phyloP scores from a whole-genome alignment of 2,329 filamentous ascomycete genomes.

The Fusarium nanum region DNA sequence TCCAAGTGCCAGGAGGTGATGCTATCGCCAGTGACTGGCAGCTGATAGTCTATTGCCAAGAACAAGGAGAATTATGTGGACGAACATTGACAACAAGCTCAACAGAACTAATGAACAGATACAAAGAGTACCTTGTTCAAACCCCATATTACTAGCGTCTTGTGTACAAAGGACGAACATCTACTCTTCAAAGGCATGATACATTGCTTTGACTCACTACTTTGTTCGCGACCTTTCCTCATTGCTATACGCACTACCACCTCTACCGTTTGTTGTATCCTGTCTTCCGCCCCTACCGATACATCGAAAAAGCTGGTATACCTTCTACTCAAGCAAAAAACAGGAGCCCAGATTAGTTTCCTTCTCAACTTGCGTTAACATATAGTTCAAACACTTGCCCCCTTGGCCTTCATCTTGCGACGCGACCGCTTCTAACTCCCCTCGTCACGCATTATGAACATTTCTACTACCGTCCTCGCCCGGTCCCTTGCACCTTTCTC shows the following conservation, averaged over 20 bases:
- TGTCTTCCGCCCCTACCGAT: conserved; percentile 1
- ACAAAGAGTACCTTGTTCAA: not conserved
- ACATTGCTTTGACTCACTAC: not conserved
- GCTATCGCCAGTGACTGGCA: conserved; percentile 12
- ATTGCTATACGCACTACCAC: not conserved
- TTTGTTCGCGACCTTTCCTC: not conserved
- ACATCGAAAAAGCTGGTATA: conserved; percentile 26
- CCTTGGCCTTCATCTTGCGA: conserved; percentile 23
- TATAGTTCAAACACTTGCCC: conserved; percentile 30
- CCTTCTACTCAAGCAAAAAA: conserved; percentile 15
- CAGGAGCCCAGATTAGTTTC: conserved; percentile 22
- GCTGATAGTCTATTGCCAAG: not conserved
- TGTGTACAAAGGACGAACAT: not conserved
- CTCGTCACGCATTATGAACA: conserved; percentile 65
- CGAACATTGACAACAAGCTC: not conserved
- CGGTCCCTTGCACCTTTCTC: conserved; percentile 72
- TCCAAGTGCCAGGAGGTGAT: not conserved
- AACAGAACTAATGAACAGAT: not conserved
- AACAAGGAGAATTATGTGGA: not conserved
- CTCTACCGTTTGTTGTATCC: conserved; percentile 19
- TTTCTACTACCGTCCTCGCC: conserved; percentile 74
- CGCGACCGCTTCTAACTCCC: conserved; percentile 47
- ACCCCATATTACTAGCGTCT: not conserved
- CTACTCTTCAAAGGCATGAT: not conserved
- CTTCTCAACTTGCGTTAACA: not conserved